Base-by-base conservation (phyloP, 2,329 filamentous ascomycete genomes). In the Hypoxylon sp. region DNA sequence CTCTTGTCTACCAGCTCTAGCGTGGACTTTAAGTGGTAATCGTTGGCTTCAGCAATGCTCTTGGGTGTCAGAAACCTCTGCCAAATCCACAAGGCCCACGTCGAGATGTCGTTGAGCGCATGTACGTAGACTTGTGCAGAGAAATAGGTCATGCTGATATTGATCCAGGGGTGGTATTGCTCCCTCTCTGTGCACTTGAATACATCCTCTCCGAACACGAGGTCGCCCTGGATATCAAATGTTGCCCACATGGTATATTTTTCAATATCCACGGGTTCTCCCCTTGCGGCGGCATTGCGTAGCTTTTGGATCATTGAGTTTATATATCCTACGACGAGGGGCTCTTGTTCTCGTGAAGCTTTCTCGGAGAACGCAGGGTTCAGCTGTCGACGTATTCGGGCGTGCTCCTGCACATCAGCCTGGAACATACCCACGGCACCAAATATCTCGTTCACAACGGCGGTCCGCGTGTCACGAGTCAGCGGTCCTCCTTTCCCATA, bases 231-330 rank as follows among this genome's bases (percentile, higher is more conserved):
- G 11, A 59, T 59, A 20, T 59, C 57, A 20, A 59, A 59, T 1
- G 57, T 57, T n/a, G 36, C 16, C 53, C 53, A 59, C 49, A 57
- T 51, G 3, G 38, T 41, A 29, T 59, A 57, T 13, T 54, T 56
- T 19, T 57, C 53, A 9, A 59, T 36, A 7, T 59, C 42, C 19
- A 59, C 46, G 5, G 41, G 13, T 12, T 45, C 29, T 7, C 49
- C 49, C 7, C 35, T 29, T 3, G 26, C 50, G 7, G 37, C 17
- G 5, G 49, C 42, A 3, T 42, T 37, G 1, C 38, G 42, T 34
- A 77, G 47, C 29, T 67, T 70, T n/a, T 57, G 40, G 15, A 75
- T 66, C 51, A 76, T 68, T 12, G 71, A 45, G 41, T 71, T 61
- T 27, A 72, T 67, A 56, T 75, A 73, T 0, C 59, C 61, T 54